Evolutionary conservation across 108 stramenopile genomes (phyloP).

Genomic region (Cyclotella distinguenda): DNA sequence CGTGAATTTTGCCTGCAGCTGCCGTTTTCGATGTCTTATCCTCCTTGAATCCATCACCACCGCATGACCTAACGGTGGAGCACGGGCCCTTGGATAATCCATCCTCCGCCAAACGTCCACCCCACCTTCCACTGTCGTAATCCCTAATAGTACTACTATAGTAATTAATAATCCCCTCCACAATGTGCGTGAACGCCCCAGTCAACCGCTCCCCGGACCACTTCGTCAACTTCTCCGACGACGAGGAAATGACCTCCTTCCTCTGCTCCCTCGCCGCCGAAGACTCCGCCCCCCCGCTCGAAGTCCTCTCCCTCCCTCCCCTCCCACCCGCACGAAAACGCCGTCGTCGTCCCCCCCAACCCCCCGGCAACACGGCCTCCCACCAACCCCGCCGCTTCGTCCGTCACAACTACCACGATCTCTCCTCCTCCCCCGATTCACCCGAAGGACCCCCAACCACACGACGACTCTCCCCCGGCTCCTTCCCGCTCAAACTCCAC

Average conservation of each 20-base stretch:
- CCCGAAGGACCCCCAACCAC: not conserved
- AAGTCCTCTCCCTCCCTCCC: not conserved
- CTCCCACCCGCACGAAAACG: slow-evolving; percentile 46
- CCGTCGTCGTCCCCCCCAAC: slow-evolving; percentile 60
- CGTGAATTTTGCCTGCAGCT: too few relatives aligned
- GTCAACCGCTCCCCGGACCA: not conserved
- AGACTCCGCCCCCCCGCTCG: not conserved
- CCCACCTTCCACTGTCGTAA: slow-evolving; percentile 1
- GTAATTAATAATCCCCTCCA: too few relatives aligned
- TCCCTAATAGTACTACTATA: too few relatives aligned
- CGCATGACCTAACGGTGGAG: too few relatives aligned
- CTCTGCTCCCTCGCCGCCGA: not conserved
- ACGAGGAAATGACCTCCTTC: not conserved
- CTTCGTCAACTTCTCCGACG: not conserved
- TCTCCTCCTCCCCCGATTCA: slow-evolving; percentile 40
- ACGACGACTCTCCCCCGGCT: slow-evolving; percentile 1
- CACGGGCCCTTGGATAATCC: too few relatives aligned
- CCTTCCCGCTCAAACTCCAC: slow-evolving; percentile 46
- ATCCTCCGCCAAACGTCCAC: not conserved
- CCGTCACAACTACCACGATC: slow-evolving; percentile 74
- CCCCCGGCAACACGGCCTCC: slow-evolving; percentile 79
- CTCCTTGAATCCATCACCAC: not conserved
- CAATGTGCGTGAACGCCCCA: too few relatives aligned
- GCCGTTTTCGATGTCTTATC: too few relatives aligned
- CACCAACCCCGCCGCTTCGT: slow-evolving; percentile 71